These are phyloP conservation scores for Yamadazyma scolyti DNA, from an alignment of 805 yeast species.

Conservation along the genomic window DNA sequence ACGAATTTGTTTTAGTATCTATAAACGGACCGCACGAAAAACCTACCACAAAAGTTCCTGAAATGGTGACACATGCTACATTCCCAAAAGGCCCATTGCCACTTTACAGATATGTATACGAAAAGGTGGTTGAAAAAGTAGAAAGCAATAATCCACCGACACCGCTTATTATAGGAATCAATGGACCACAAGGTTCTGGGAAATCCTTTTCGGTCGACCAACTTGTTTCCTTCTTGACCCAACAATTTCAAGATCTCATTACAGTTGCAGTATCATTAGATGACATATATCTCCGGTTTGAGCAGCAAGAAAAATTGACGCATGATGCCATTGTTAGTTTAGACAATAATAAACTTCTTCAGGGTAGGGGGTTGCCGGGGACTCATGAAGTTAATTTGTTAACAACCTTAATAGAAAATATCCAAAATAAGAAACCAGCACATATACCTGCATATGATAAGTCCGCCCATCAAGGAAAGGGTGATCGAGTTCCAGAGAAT, in stretches of 20 bases:
- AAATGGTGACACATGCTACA: too few species aligned
- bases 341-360: constrained; percentile 51
- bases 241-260: constrained; percentile 29
- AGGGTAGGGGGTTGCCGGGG: constrained; percentile 90
- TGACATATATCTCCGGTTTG: constrained; percentile 74
- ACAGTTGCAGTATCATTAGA: constrained; percentile 67
- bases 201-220: constrained; percentile 53
- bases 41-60: too few species aligned
- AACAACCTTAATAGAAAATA: constrained; percentile 27
- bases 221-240: constrained; percentile 4
- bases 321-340: constrained; percentile 13
- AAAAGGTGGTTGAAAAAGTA: too few species aligned
- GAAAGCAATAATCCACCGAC: background rate
- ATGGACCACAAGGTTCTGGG: constrained; percentile 82
- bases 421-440: constrained; percentile 19
- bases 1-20: too few species aligned
- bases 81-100: constrained; percentile 6
- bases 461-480: constrained; percentile 64
- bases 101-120: constrained; percentile 2
- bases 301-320: constrained; percentile 52
- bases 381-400: constrained; percentile 72
- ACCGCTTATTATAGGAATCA: constrained; percentile 53
- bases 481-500: constrained; percentile 56
- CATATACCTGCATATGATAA: constrained; percentile 76
- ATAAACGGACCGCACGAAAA: too few species aligned